A percentile compares a stretch with the other conserved stretches of the same genome.
These are phyloP conservation scores for Colletotrichum nymphaeae DNA, from an alignment of 2,329 filamentous ascomycete species.

Conservation along the genomic window DNA sequence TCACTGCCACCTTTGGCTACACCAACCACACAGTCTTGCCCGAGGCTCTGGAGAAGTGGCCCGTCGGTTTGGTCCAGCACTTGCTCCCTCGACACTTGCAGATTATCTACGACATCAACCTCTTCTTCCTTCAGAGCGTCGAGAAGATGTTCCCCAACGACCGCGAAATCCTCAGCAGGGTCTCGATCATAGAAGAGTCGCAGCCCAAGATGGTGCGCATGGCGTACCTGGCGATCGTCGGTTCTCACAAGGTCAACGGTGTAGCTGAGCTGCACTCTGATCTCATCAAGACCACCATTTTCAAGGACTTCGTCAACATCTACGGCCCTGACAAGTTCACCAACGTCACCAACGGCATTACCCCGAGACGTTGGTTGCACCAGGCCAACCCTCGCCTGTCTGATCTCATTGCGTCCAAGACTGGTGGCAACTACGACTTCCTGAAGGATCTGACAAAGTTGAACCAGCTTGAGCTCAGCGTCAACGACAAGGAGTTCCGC, in stretches of 20 bases:
- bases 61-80: conserved; percentile 90
- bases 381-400: conserved; percentile 96
- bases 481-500: conserved; percentile 89
- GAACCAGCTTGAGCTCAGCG: conserved; percentile 85
- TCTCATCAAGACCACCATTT: conserved; percentile 98
- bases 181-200: conserved; percentile 98
- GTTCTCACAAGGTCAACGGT: conserved; percentile 99
- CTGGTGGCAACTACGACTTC: conserved; percentile 85
- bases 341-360: conserved; percentile 98
- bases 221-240: conserved; percentile 94
- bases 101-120: conserved; percentile 98
- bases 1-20: conserved; percentile 87
- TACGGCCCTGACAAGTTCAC: conserved; percentile 98
- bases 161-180: conserved; percentile 82
- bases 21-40: conserved; percentile 99
- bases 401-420: conserved; percentile 90
- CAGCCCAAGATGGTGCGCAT: conserved; percentile 98
- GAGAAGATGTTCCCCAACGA: conserved; percentile 93
- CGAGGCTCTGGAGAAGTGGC: conserved; percentile 98
- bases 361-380: conserved; percentile 94
- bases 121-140: conserved; percentile 90
- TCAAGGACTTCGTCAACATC: conserved; percentile 97
- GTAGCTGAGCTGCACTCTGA: conserved; percentile 98
- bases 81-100: conserved; percentile 93
- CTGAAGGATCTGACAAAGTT: conserved; percentile 90